phyloP scores from a whole-genome alignment of 176 grass and related monocot species.

The Rhynchospora breviuscula region DNA sequence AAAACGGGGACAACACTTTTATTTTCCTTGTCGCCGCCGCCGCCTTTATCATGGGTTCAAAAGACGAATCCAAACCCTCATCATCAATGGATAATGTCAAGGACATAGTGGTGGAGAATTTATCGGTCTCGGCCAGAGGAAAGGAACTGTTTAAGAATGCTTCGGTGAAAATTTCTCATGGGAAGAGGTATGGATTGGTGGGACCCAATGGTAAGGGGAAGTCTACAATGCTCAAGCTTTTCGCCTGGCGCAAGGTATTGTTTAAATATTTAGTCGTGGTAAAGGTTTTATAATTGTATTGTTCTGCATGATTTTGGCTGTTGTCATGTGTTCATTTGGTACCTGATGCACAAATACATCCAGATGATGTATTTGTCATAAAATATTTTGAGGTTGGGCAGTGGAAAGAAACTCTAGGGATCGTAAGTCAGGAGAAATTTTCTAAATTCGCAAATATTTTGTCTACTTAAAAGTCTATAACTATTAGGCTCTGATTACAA shows the following conservation, averaged over 20 bases:
- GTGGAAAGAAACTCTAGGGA: not conserved
- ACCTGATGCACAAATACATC: not conserved
- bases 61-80: slow-evolving; percentile 29
- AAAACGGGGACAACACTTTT: no score
- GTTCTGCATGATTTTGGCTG: not conserved
- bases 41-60: slow-evolving; percentile 54
- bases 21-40: not conserved
- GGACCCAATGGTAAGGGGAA: slow-evolving; percentile 95
- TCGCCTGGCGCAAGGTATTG: slow-evolving; percentile 53
- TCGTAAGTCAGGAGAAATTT: not conserved
- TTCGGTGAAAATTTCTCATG: slow-evolving; percentile 74
- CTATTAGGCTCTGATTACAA: not conserved
- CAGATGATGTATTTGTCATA: not conserved
- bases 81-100: slow-evolving; percentile 55
- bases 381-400: not conserved
- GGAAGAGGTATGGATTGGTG: slow-evolving; percentile 71
- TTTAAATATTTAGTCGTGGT: not conserved
- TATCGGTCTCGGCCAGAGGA: slow-evolving; percentile 72
- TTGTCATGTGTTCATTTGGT: not conserved
- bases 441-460: not conserved
- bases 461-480: not conserved
- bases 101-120: slow-evolving; percentile 78
- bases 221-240: slow-evolving; percentile 81
- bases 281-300: not conserved
- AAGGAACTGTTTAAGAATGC: slow-evolving; percentile 93